Conservation (phyloP, 2,329 filamentous ascomycete genomes). For the Fusarium algeriense region DNA sequence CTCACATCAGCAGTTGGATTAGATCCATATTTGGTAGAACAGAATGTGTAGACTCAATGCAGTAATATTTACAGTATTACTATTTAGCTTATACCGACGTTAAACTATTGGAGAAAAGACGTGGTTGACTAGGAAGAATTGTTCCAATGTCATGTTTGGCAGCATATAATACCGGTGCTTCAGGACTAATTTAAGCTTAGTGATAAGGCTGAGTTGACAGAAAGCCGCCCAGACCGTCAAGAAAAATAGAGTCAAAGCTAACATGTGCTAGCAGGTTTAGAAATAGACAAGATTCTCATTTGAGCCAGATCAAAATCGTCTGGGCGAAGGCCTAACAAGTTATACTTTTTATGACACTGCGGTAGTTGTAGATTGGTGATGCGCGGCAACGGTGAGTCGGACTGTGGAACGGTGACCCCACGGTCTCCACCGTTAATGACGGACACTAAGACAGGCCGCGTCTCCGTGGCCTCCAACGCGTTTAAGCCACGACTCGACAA, state of each 20-base stretch:
- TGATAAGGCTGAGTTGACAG: neutral
- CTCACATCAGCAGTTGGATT: slow-evolving; percentile 5
- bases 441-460: slow-evolving; percentile 17
- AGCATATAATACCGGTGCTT: no score
- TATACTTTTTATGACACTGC: neutral
- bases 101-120: neutral
- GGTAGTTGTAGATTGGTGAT: neutral
- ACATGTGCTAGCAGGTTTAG: neutral
- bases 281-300: neutral
- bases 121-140: neutral
- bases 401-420: slow-evolving; percentile 12
- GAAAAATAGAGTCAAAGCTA: neutral
- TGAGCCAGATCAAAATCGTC: neutral
- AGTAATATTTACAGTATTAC: neutral
- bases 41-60: neutral
- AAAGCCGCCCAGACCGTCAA: neutral
- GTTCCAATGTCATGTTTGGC: neutral
- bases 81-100: neutral
- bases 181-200: neutral
- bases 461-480: slow-evolving; percentile 31
- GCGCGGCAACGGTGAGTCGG: slow-evolving; percentile 1
- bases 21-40: neutral
- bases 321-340: neutral
- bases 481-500: slow-evolving; percentile 35
- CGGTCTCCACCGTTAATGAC: slow-evolving; percentile 26